Conservation (phyloP, 345 rosid genomes). For the Eutrema heterophyllum region DNA sequence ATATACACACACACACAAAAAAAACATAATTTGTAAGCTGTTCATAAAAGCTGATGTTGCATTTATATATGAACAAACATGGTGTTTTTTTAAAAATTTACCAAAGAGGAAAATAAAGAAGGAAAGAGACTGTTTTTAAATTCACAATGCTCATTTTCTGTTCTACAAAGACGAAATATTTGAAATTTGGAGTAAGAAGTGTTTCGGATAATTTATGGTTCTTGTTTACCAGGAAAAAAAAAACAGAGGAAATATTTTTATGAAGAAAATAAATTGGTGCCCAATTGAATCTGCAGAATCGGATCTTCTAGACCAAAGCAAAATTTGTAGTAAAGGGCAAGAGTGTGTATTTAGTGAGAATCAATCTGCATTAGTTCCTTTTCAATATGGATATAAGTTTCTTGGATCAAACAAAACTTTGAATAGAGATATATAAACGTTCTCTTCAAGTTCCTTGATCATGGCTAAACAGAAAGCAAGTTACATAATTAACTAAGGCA, state of each 20-base stretch:
- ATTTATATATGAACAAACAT: background rate
- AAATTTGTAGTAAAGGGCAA: background rate
- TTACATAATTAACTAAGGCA: slow-evolving; percentile 10
- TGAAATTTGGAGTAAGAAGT: background rate
- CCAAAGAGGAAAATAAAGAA: background rate
- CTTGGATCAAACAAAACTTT: slow-evolving; percentile 11
- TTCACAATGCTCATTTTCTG: background rate
- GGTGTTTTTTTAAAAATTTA: background rate
- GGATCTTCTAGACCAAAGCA: background rate
- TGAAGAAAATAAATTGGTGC: background rate
- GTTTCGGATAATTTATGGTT: background rate
- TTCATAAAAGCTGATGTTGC: slow-evolving; percentile 18
- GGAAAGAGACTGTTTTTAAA: background rate
- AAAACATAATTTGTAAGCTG: slow-evolving; percentile 1
- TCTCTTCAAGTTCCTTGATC: slow-evolving; percentile 4
- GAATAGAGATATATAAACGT: background rate
- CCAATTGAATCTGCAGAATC: background rate
- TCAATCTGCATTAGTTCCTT: slow-evolving; percentile 12
- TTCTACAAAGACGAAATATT: background rate
- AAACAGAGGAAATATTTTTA: background rate
- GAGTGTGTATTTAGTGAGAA: background rate
- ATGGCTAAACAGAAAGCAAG: slow-evolving; percentile 16
- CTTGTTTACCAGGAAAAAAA: background rate
- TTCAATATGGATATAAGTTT: slow-evolving; percentile 7
- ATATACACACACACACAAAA: background rate